Evolutionary conservation across 176 grass and related monocot genomes (phyloP).

Genomic region (Calamus simplicifolius): DNA sequence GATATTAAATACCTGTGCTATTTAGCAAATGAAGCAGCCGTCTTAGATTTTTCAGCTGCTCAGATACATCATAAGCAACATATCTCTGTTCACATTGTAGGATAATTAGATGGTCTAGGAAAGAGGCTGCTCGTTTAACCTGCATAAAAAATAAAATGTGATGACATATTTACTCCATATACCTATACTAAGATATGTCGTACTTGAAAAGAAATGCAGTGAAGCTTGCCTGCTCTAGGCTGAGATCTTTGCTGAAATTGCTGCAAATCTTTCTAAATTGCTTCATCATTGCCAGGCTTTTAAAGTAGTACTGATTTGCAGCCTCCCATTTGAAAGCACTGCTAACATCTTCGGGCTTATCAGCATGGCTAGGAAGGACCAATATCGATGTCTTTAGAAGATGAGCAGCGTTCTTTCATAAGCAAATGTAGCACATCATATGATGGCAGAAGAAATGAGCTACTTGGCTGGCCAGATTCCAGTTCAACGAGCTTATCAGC

Average conservation of each 20-base stretch:
- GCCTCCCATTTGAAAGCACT: slow-evolving; percentile 32
- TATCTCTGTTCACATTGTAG: slow-evolving; percentile 66
- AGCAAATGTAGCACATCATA: slow-evolving; percentile 69
- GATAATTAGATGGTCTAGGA: slow-evolving; percentile 67
- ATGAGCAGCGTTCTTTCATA: slow-evolving; percentile 25
- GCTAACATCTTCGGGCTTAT: slow-evolving; percentile 24
- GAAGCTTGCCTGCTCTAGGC: slow-evolving; percentile 58
- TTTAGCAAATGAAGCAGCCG: slow-evolving; percentile 42
- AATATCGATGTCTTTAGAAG: slow-evolving; percentile 19
- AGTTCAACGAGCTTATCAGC: slow-evolving; percentile 21
- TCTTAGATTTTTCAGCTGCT: slow-evolving; percentile 36
- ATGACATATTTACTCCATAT: slow-evolving; percentile 12
- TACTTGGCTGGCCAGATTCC: no score
- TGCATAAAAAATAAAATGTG: slow-evolving; percentile 35
- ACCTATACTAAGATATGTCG: not conserved
- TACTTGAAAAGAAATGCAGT: not conserved
- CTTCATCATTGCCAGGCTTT: slow-evolving; percentile 64
- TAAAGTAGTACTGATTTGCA: slow-evolving; percentile 68
- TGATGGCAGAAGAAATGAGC: slow-evolving; percentile 58
- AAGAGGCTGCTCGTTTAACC: slow-evolving; percentile 67
- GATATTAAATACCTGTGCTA: slow-evolving; percentile 37
- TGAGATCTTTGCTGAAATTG: slow-evolving; percentile 85
- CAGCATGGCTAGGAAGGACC: slow-evolving; percentile 17
- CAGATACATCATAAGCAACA: slow-evolving; percentile 51
- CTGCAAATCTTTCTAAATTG: slow-evolving; percentile 56